Percentiles rank a stretch among this genome's conserved stretches.
phyloP scores from a whole-genome alignment of 2,329 filamentous ascomycete genomes.

The Piedraia hortae region DNA sequence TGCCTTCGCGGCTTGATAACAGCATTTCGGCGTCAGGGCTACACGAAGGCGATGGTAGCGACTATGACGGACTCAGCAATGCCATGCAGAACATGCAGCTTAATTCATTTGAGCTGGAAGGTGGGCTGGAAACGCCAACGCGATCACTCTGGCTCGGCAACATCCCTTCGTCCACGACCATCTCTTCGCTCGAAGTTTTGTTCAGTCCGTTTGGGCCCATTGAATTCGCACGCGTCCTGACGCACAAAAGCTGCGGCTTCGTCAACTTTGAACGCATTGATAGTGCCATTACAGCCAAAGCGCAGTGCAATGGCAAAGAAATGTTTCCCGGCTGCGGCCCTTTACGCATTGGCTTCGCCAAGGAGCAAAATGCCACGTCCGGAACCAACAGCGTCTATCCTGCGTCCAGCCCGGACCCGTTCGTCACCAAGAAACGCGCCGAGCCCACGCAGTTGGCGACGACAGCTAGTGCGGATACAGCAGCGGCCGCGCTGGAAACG shows the following conservation, averaged over 20 bases:
- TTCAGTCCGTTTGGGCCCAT: slow-evolving; percentile 86
- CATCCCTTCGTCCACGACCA: slow-evolving; percentile 88
- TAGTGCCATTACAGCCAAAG: slow-evolving; percentile 70
- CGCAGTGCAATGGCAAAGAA: slow-evolving; percentile 77
- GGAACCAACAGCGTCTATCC: slow-evolving; percentile 69
- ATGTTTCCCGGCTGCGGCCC: slow-evolving; percentile 93
- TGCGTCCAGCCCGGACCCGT: slow-evolving; percentile 74
- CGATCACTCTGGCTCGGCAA: slow-evolving; percentile 90
- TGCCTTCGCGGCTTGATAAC: slow-evolving; percentile 47
- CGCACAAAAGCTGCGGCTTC: slow-evolving; percentile 96
- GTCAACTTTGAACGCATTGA: slow-evolving; percentile 89
- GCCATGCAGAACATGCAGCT: slow-evolving; percentile 61
- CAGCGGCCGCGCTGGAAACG: slow-evolving; percentile 31
- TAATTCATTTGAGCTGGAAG: slow-evolving; percentile 43
- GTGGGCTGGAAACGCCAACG: slow-evolving; percentile 64
- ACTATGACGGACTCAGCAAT: slow-evolving; percentile 55
- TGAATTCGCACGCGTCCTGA: slow-evolving; percentile 71
- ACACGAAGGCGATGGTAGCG: slow-evolving; percentile 42
- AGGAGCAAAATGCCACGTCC: slow-evolving; percentile 76
- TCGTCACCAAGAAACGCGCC: slow-evolving; percentile 18
- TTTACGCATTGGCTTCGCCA: slow-evolving; percentile 88
- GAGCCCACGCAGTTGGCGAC: slow-evolving; percentile 11
- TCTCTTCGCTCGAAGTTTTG: slow-evolving; percentile 79
- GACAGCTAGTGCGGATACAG: slow-evolving; percentile 17
- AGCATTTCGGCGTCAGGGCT: slow-evolving; percentile 52